Base-by-base conservation (phyloP, 2,329 filamentous ascomycete genomes). In the Daldinia sp. region DNA sequence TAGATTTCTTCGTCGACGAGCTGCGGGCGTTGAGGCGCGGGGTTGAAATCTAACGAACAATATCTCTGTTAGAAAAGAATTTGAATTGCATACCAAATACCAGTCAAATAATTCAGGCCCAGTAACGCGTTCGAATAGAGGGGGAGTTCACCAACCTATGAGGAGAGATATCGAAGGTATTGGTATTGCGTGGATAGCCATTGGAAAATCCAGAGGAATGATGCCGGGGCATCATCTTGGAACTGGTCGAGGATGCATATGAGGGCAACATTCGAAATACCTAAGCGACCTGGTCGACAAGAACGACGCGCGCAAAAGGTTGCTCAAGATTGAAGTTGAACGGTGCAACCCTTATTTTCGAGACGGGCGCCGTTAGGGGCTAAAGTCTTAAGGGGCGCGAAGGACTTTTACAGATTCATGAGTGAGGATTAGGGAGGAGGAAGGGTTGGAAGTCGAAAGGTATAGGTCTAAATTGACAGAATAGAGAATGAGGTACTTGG, bases 161-260 rank as follows among this genome's bases (percentile, higher is more conserved):
- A 74, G 93, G 93, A 74, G 93, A 93, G 77, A 97, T 94, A 73
- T 93, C 93, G 79, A 97, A 95, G 51, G 91, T 92, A 77, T 90
- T 90, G 68, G 90, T 90, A 68, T 87, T 88, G 72, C 90, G 87
- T 71, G 92, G 91, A 80, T 94, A 94, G 78, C 93, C 94, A 84
- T 96, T 97, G 71, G 91, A 89, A 81, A 92, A 95, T 80, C 90
- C 90, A 81, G 84, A 83, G 69, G 84, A 83, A 79, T 92, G 87
- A 86, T 97, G 93, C 84, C 93, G 89, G 79, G 95, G 92, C 89
- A 96, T 94, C 89, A 91, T 92, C 84, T 89, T 90, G 79, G 82
- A 82, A 78, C 82, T 81, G 74, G 83, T 67, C 63, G 75, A 81
- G 65, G 83, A 84, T 72, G 84, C 80, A 84, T 89, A 87, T 76